Evolutionary conservation across 2,329 filamentous ascomycete genomes (phyloP).

Genomic region (Paraphaeosphaeria minitans): DNA sequence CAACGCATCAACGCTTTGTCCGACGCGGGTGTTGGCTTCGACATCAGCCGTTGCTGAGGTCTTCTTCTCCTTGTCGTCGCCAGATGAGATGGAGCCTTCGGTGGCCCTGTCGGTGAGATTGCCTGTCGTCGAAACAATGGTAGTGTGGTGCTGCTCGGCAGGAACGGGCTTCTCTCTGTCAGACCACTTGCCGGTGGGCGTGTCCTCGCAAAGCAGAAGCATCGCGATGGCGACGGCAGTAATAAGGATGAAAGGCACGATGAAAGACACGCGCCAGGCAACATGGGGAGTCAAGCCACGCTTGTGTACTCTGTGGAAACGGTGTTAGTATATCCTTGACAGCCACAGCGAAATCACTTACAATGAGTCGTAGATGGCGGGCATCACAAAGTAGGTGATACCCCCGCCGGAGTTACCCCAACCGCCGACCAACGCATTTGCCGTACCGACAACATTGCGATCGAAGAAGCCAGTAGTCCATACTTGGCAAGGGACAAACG

Average conservation of each 20-base stretch:
- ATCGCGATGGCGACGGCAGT: conserved; percentile 69
- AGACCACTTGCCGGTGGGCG: conserved; percentile 80
- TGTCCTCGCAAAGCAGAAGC: conserved; percentile 77
- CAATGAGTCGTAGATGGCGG: conserved; percentile 82
- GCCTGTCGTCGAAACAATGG: conserved; percentile 58
- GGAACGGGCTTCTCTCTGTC: conserved; percentile 67
- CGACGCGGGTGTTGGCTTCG: conserved; percentile 55
- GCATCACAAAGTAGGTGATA: conserved; percentile 93
- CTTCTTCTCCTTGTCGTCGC: conserved; percentile 45
- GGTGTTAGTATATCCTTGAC: neutral
- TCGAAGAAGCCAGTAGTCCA: conserved; percentile 95
- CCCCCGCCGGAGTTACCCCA: conserved; percentile 88
- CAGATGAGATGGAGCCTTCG: conserved; percentile 44
- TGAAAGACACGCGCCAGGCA: conserved; percentile 83
- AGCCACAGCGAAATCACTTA: neutral
- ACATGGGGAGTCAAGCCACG: conserved; percentile 67
- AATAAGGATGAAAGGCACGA: conserved; percentile 82
- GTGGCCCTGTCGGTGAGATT: conserved; percentile 52
- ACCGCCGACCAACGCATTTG: conserved; percentile 83
- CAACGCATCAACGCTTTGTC: conserved; percentile 61
- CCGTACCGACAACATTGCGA: conserved; percentile 87
- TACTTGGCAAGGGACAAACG: conserved; percentile 86
- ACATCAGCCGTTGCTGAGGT: conserved; percentile 37
- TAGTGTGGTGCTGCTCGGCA: conserved; percentile 55
- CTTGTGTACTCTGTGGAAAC: conserved; percentile 47